Percentiles rank a stretch among this genome's conserved stretches.
Conservation (phyloP, 1,139 yeast genomes). For the Pneumocystis carinii region DNA sequence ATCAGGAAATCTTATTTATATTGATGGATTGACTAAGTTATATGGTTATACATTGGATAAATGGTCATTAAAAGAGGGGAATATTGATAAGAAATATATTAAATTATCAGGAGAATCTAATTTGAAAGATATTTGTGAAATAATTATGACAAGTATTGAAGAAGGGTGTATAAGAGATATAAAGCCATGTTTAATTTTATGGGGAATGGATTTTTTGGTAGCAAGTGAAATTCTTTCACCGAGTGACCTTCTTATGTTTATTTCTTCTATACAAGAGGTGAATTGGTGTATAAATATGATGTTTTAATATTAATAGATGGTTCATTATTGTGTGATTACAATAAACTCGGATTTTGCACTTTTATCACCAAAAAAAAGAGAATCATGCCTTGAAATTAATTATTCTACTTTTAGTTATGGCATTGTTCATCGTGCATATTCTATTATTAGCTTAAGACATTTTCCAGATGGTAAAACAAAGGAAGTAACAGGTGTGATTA, state of each 20-base stretch:
- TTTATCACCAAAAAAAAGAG: neutral
- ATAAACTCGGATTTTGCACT: neutral
- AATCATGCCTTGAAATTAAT: neutral
- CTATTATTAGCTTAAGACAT: constrained; percentile 12
- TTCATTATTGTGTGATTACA: neutral
- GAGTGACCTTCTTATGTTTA: neutral
- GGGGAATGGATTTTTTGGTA: constrained; percentile 12
- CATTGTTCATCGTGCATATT: constrained; percentile 8
- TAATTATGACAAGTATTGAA: neutral
- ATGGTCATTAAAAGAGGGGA: neutral
- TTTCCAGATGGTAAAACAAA: constrained; percentile 12
- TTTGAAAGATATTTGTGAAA: neutral
- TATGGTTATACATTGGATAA: neutral
- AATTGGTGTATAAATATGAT: neutral
- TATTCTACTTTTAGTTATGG: neutral
- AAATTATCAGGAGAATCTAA: constrained; percentile 2
- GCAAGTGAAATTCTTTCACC: constrained; percentile 6
- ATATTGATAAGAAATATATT: neutral
- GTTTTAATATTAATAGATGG: neutral
- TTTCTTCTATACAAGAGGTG: neutral
- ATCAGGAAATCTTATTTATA: constrained; percentile 5
- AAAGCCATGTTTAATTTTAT: neutral
- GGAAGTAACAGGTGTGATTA: constrained; percentile 14
- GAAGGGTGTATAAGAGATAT: too few species aligned
- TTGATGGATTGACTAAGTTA: constrained; percentile 11